Conservation (phyloP, 805 yeast genomes). For the Lipomyces starkeyi region DNA sequence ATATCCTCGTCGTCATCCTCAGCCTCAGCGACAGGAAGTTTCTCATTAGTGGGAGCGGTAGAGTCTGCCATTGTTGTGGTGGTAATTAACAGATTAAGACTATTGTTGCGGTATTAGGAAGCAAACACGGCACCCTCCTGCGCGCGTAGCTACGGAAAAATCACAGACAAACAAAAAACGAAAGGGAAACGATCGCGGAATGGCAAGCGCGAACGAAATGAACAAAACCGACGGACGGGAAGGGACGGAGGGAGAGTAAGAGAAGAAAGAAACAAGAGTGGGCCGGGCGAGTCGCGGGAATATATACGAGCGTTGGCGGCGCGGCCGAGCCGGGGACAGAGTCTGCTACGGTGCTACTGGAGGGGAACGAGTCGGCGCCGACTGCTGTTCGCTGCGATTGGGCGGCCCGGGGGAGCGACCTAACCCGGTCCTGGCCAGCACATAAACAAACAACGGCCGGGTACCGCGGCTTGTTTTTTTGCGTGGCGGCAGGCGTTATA, state of each 20-base stretch:
- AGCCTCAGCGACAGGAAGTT: conserved; percentile 53
- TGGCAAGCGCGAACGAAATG: conserved; percentile 36
- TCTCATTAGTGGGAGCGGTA: conserved; percentile 40
- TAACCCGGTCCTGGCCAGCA: background rate
- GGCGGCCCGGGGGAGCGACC: background rate
- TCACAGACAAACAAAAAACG: background rate
- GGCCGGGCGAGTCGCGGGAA: conserved; percentile 24
- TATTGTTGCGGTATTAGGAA: background rate
- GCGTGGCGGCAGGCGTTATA: background rate
- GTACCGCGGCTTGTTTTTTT: background rate
- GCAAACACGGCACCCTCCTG: conserved; percentile 6
- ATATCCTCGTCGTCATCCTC: conserved; percentile 70
- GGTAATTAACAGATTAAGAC: background rate
- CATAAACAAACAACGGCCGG: conserved; percentile 5
- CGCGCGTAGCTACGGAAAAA: conserved; percentile 2
- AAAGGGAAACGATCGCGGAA: conserved; percentile 6
- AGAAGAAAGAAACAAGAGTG: conserved; percentile 9
- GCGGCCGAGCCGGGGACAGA: conserved; percentile 20
- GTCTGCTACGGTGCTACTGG: background rate
- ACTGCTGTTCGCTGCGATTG: background rate
- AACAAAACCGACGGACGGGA: conserved; percentile 11
- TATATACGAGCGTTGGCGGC: conserved; percentile 23
- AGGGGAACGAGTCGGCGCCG: background rate
- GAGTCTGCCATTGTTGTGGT: conserved; percentile 32
- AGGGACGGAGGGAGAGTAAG: conserved; percentile 12